A percentile compares a stretch with the other conserved stretches of the same genome.
Evolutionary conservation across 208 protist species (phyloP).

Genomic region (Leptomonas seymouri): DNA sequence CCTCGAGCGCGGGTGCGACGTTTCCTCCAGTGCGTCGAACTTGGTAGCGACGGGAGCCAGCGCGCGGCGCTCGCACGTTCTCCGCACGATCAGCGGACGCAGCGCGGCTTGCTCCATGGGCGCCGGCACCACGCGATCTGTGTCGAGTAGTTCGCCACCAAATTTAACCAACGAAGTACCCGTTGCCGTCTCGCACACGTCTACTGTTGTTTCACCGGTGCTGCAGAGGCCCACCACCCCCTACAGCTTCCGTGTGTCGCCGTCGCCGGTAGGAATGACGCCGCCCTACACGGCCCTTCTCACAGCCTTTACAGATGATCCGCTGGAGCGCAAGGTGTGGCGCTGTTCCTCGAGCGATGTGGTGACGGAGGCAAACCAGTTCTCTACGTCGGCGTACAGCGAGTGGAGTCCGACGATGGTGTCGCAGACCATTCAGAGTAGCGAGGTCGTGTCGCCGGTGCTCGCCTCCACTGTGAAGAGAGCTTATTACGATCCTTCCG

Average conservation of each 20-base stretch:
- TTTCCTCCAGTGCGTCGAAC: slow-evolving; percentile 7
- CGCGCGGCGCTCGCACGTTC: slow-evolving; percentile 19
- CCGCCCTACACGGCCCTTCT: background rate
- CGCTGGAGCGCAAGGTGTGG: slow-evolving; percentile 40
- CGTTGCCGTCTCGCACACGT: slow-evolving; percentile 4
- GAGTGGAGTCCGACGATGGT: background rate
- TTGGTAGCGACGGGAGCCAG: background rate
- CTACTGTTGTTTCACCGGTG: slow-evolving; percentile 16
- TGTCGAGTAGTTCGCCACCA: slow-evolving; percentile 15
- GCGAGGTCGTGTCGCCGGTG: background rate
- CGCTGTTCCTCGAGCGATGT: slow-evolving; percentile 6
- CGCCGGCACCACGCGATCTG: slow-evolving; percentile 10
- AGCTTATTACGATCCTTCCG: background rate
- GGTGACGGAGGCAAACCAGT: slow-evolving; percentile 1
- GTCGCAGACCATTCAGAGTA: background rate
- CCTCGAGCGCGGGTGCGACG: slow-evolving; percentile 13
- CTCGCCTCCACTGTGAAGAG: background rate
- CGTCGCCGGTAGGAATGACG: slow-evolving; percentile 1
- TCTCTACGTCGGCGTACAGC: background rate
- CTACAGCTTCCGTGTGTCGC: background rate
- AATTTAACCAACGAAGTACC: slow-evolving; percentile 1
- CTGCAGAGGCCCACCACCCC: slow-evolving; percentile 5
- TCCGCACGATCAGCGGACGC: slow-evolving; percentile 6
- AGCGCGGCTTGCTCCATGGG: slow-evolving; percentile 6
- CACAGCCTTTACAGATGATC: slow-evolving; percentile 13